Base-by-base conservation (phyloP, 805 yeast species). In the Kluyveromyces dobzhanskii region DNA sequence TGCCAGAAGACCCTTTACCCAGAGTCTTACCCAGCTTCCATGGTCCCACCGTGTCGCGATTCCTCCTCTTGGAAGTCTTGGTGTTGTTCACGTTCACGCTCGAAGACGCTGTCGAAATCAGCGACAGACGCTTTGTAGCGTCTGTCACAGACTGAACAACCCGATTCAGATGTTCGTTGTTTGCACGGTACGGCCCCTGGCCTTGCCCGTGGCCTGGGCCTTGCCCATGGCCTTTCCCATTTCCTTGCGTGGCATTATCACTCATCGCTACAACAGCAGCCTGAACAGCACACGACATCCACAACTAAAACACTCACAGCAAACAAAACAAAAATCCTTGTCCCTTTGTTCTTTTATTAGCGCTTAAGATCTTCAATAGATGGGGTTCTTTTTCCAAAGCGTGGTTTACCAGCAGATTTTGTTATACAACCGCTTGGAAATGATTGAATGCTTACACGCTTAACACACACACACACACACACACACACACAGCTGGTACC, bases 1-100 rank as follows among this genome's bases (percentile, higher is more conserved):
- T 68, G 3, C 90, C 90, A 0, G 92, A 81, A 35, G 92, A 84
- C 13, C 94, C 94, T 49, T 83, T 71, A 3, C 94, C 94, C 37
- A 84, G 61, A 4, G 90, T 80, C 51, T 78, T 76, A 14, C 92
- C 92, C 39, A 84, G 65, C 48, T 73, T 73, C 94, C 94, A 84
- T 12, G 94, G 94, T 1, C 94, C 94, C 17, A 84, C 80, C 21
- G 66, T 65, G 43, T 66, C 64, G 42, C 63, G 49, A 11, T 59
- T 48, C 35, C 48, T 57, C 14, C 57, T 48, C 38, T 53, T 55
- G 11, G 59, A 56, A 3, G 61, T 54, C 41, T 57, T 52, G 3
- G 58, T 53, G 19, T 46, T 44, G 19, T 46, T 44, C 9, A 47
- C 45, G 33, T 46, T 48, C 7, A 43, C 41, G 13, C 13, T 35